Evolutionary conservation across 441 rosid genomes (phyloP), one percentile per base, ranked within the genome.

Genomic region (Euphorbia neoarborescens): DNA sequence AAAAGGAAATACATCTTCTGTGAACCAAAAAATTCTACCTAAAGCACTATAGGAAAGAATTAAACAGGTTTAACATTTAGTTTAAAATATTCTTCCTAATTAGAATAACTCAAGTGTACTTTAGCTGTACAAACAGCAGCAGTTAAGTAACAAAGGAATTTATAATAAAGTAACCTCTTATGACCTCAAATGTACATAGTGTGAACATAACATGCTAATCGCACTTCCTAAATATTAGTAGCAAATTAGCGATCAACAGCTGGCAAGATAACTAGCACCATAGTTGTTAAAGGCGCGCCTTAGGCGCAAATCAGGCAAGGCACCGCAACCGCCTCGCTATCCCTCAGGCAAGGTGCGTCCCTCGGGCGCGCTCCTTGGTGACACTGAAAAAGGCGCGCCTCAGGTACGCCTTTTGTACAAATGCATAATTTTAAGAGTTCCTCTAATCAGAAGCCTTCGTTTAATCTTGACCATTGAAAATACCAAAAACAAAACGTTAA

Each of bases 221-320:
- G 38, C n/a, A 53, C 69, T 13, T 53, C 20, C 13, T 1, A 22
- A n/a, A 53, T 13, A 37, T 37, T 13, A 32, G 37, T 9, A 66
- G 69, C 56, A 37, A 53, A 58, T 65, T 65, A 63, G 44, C 22
- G 28, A 15, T 34, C 28, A 25, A 61, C 44, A 74, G 53, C 42
- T 64, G 22, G 37, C 25, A 56, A 9, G 11, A 40, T 19, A 53
- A 54, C 34, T n/a, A 58, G n/a, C n/a, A n/a, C n/a, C n/a, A n/a
- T n/a, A n/a, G n/a, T n/a, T n/a, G n/a, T n/a, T n/a, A n/a, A n/a
- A n/a, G n/a, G n/a, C n/a, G n/a, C n/a, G n/a, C n/a, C n/a, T n/a
- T n/a, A n/a, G n/a, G n/a, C n/a, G n/a, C n/a, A n/a, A n/a, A n/a
- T n/a, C n/a, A n/a, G n/a, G n/a, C n/a, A n/a, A n/a, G n/a, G n/a